Evolutionary conservation across 2,329 filamentous ascomycete genomes (phyloP).

Genomic region (Coniochaeta sp.): DNA sequence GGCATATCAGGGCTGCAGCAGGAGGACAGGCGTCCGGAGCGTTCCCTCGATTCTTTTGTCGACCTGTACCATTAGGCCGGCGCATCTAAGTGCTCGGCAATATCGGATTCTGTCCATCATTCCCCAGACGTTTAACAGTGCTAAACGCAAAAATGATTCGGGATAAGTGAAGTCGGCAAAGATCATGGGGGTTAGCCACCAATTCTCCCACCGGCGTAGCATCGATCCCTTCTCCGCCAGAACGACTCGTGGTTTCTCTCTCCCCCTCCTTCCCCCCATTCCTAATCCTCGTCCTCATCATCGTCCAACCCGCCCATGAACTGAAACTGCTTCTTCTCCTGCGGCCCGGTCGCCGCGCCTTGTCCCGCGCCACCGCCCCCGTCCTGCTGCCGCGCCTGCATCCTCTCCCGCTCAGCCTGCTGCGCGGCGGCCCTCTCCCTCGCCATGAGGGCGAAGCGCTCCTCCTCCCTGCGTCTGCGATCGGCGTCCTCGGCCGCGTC

Average conservation of each 20-base stretch:
- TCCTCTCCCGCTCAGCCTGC: conserved; percentile 34
- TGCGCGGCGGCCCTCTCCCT: conserved; percentile 35
- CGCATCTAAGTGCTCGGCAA: neutral
- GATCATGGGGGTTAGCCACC: too few species aligned
- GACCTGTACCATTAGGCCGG: neutral
- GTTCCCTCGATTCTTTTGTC: neutral
- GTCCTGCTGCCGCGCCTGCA: conserved; percentile 9
- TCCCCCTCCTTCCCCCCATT: conserved; percentile 18
- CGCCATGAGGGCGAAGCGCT: conserved; percentile 37
- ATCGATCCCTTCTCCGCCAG: too few species aligned
- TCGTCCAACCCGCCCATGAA: conserved; percentile 41
- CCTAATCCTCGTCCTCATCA: conserved; percentile 41
- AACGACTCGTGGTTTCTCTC: too few species aligned
- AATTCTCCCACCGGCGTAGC: too few species aligned
- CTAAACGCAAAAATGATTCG: too few species aligned
- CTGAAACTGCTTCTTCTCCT: conserved; percentile 46
- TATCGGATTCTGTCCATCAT: neutral
- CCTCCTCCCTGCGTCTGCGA: conserved; percentile 32
- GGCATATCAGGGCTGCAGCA: neutral
- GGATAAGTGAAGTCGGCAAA: neutral
- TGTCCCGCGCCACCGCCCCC: conserved; percentile 20
- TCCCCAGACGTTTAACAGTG: neutral
- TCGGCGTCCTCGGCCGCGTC: conserved; percentile 24
- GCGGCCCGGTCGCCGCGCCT: conserved; percentile 13
- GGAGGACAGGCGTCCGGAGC: neutral